Conservation (phyloP, 2,329 filamentous ascomycete genomes). For the Huntiella abstrusa region DNA sequence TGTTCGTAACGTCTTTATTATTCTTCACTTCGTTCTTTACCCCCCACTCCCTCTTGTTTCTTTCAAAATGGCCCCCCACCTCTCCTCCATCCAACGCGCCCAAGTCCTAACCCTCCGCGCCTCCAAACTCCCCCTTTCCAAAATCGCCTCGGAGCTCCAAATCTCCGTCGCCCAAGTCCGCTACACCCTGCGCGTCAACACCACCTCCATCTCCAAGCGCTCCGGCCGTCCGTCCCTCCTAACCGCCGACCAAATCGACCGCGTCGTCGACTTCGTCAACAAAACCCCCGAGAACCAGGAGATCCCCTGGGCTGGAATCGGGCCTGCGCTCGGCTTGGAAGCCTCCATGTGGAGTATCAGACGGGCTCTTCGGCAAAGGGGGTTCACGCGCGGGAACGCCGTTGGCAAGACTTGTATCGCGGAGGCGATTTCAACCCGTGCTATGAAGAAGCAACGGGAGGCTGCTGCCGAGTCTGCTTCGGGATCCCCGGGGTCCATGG, state of each 20-base stretch:
- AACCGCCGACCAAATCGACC: conserved; percentile 9
- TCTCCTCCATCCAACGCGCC: conserved; percentile 10
- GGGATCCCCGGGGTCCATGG: background rate
- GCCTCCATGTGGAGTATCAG: conserved; percentile 9
- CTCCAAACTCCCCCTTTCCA: conserved; percentile 8
- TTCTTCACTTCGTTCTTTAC: background rate
- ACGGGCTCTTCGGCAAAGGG: conserved; percentile 6
- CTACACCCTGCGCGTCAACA: conserved; percentile 10
- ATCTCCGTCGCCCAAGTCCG: conserved; percentile 10
- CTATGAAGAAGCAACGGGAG: conserved; percentile 1
- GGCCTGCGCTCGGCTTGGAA: conserved; percentile 9
- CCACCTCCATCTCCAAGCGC: conserved; percentile 6
- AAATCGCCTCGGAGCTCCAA: conserved; percentile 8
- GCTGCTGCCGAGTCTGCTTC: background rate
- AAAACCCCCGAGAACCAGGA: conserved; percentile 6
- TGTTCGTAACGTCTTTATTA: background rate
- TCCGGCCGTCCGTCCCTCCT: conserved; percentile 9
- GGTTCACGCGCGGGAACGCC: conserved; percentile 9
- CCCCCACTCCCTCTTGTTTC: background rate
- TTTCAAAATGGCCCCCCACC: conserved; percentile 8
- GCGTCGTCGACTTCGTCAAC: conserved; percentile 9
- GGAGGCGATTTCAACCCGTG: conserved; percentile 2
- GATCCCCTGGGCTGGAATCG: conserved; percentile 10
- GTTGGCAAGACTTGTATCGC: conserved; percentile 6
- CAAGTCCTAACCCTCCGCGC: conserved; percentile 10